These are phyloP conservation scores for Tetrahymena elliotti DNA, from an alignment of 73 alveolate species.

Conservation along the genomic window DNA sequence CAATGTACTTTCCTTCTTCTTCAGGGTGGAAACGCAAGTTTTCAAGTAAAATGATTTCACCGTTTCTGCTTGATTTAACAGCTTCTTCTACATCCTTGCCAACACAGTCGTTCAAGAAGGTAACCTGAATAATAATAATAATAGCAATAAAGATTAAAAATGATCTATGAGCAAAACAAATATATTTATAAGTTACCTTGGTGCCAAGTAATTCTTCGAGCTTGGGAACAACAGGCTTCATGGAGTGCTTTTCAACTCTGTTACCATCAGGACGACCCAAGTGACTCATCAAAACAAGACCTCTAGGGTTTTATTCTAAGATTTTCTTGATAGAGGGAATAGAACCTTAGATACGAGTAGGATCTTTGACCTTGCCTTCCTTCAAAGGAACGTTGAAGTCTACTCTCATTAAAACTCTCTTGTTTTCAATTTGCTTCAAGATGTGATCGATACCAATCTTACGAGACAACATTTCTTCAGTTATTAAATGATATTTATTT, in stretches of 20 bases:
- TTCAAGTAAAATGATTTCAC: constrained; percentile 80
- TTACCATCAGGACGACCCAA: constrained; percentile 90
- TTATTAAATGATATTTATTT: not conserved
- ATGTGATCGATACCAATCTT: constrained; percentile 61
- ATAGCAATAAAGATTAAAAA: not conserved
- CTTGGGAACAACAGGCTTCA: constrained; percentile 81
- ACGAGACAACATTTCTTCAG: constrained; percentile 49
- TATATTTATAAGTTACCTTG: constrained; percentile 1
- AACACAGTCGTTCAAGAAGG: constrained; percentile 70
- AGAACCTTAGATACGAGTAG: constrained; percentile 74
- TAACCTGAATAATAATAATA: constrained; percentile 17
- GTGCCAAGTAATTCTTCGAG: constrained; percentile 65
- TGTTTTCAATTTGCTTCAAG: constrained; percentile 57
- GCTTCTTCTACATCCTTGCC: constrained; percentile 78
- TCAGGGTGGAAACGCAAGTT: constrained; percentile 88
- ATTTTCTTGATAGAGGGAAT: constrained; percentile 78
- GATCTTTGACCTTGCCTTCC: constrained; percentile 71
- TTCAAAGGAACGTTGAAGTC: constrained; percentile 94
- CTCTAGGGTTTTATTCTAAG: constrained; percentile 77
- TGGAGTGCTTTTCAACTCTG: constrained; percentile 68
- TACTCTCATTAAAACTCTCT: constrained; percentile 83
- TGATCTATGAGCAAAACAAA: constrained; percentile 27
- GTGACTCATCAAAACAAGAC: constrained; percentile 81
- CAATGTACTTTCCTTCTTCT: constrained; percentile 87
- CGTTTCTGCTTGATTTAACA: constrained; percentile 58